phyloP scores from a whole-genome alignment of 768 basidiomycete genomes.

The Lactifluus hygrophoroides region DNA sequence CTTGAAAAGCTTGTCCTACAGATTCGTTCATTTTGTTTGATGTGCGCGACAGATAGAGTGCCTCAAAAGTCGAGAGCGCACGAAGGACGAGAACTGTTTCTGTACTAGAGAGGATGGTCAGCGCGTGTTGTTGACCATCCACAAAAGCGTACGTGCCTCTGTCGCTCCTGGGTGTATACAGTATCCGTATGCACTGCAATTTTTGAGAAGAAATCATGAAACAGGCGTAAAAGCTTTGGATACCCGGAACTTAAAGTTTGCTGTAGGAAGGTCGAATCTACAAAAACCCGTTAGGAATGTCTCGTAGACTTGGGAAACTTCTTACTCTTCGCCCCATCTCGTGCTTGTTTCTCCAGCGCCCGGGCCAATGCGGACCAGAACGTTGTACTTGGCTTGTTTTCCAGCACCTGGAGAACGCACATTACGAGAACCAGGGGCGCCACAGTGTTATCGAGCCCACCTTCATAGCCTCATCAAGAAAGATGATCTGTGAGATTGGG shows the following conservation, averaged over 20 bases:
- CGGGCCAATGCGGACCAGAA: constrained; percentile 85
- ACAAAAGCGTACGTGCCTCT: constrained; percentile 49
- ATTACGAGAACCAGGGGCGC: background rate
- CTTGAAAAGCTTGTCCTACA: constrained; percentile 67
- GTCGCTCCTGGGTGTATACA: constrained; percentile 70
- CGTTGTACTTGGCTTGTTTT: constrained; percentile 82
- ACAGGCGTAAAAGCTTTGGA: constrained; percentile 77
- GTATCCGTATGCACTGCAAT: constrained; percentile 96
- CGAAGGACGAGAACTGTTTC: constrained; percentile 87
- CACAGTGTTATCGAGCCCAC: constrained; percentile 32
- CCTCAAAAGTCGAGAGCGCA: constrained; percentile 75
- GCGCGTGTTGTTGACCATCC: background rate
- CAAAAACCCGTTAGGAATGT: background rate
- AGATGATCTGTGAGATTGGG: constrained; percentile 60
- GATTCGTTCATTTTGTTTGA: constrained; percentile 77
- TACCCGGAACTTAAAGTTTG: constrained; percentile 84
- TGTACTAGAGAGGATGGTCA: constrained; percentile 46
- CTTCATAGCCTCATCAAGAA: constrained; percentile 92
- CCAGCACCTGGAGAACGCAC: constrained; percentile 50
- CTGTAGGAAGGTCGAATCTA: constrained; percentile 85
- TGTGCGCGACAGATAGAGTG: constrained; percentile 80
- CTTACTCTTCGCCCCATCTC: constrained; percentile 73
- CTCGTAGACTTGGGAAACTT: background rate
- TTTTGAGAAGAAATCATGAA: constrained; percentile 96
- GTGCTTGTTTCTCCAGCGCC: constrained; percentile 73